phyloP scores from a whole-genome alignment of 768 basidiomycete genomes.

The Suillus americanus region DNA sequence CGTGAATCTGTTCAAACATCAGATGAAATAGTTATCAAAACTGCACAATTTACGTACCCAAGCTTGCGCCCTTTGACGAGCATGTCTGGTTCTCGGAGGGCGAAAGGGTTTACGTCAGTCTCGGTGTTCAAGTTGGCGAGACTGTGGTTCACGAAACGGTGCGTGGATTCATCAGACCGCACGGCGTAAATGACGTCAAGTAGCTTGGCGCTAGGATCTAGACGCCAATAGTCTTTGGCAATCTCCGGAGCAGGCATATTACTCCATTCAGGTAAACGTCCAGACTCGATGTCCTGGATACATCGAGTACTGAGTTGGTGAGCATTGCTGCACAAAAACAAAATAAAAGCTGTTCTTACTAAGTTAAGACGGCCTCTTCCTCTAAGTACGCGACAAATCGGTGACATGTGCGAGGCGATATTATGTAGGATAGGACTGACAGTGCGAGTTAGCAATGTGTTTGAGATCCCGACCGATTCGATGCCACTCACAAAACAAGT shows the following conservation, averaged over 20 bases:
- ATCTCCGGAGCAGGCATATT: slow-evolving; percentile 79
- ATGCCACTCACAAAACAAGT: slow-evolving; percentile 70
- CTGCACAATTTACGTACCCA: slow-evolving; percentile 49
- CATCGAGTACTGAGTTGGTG: slow-evolving; percentile 62
- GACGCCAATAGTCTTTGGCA: slow-evolving; percentile 94
- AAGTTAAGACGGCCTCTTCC: slow-evolving; percentile 93
- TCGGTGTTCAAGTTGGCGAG: slow-evolving; percentile 79
- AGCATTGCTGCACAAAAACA: slow-evolving; percentile 15
- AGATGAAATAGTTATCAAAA: slow-evolving; percentile 3
- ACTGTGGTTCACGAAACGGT: slow-evolving; percentile 95
- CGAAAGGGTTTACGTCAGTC: slow-evolving; percentile 88
- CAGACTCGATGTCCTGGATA: slow-evolving; percentile 80
- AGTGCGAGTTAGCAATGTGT: slow-evolving; percentile 14
- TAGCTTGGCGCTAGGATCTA: slow-evolving; percentile 68
- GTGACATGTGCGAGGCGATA: slow-evolving; percentile 76
- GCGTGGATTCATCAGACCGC: slow-evolving; percentile 89
- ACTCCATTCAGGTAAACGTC: slow-evolving; percentile 79
- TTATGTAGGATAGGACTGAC: slow-evolving; percentile 72
- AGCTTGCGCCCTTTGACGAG: slow-evolving; percentile 72
- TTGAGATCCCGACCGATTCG: slow-evolving; percentile 6
- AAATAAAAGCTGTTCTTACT: slow-evolving; percentile 48
- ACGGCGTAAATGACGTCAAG: slow-evolving; percentile 91
- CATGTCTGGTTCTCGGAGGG: slow-evolving; percentile 87
- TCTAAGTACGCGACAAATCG: slow-evolving; percentile 92
- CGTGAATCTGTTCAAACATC: slow-evolving; percentile 50